Conservation (phyloP, 139 green algal species). For the Chlorella sp. region DNA sequence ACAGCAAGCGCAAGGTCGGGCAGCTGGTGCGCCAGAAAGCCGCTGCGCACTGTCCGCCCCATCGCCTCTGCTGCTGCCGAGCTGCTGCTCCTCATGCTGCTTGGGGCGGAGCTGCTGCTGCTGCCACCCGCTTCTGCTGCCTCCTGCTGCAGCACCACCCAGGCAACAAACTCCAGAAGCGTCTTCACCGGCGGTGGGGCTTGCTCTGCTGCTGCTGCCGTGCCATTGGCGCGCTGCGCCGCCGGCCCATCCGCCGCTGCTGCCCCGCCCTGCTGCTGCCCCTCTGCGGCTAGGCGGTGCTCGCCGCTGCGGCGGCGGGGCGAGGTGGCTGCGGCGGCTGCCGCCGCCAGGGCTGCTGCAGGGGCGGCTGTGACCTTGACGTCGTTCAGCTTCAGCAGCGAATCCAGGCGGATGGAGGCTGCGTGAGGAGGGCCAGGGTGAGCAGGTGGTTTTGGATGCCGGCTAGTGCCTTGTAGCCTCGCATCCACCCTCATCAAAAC, state of each 20-base stretch:
- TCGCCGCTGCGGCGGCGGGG: background rate
- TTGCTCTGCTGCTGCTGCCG: background rate
- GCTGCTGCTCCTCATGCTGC: background rate
- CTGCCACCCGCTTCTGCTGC: background rate
- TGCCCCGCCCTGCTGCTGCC: background rate
- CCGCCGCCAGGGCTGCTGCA: background rate
- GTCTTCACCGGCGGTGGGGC: background rate
- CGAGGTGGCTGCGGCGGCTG: background rate
- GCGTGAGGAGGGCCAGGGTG: background rate
- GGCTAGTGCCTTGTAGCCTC: too few relatives aligned
- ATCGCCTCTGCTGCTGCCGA: background rate
- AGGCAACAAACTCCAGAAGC: slow-evolving; percentile 54
- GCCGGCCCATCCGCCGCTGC: background rate
- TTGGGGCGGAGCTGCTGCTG: background rate
- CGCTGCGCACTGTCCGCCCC: background rate
- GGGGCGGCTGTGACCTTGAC: slow-evolving; percentile 32
- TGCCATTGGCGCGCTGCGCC: background rate
- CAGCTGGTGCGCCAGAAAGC: slow-evolving; percentile 42
- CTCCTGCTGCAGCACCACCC: slow-evolving; percentile 36
- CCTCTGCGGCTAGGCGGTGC: background rate
- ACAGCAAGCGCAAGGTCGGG: slow-evolving; percentile 27
- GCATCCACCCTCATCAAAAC: too few relatives aligned
- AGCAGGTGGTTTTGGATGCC: too few relatives aligned
- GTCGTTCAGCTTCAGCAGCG: slow-evolving; percentile 59
- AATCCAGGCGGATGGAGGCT: slow-evolving; percentile 47